Conservation (phyloP, 768 basidiomycete genomes). For the Macrolepiota albuminosa region DNA sequence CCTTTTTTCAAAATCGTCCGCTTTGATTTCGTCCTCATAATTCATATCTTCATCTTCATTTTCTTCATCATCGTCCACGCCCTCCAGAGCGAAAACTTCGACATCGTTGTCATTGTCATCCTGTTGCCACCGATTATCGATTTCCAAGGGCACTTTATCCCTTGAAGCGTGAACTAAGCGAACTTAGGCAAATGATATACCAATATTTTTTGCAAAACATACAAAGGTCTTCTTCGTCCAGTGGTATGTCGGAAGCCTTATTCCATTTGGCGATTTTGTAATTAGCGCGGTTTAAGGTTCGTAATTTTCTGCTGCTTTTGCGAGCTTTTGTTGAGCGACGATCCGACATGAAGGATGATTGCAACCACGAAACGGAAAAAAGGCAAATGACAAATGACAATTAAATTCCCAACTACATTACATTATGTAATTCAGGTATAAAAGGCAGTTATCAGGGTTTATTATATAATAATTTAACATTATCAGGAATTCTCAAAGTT, state of each 20-base stretch:
- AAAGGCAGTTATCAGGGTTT: too few relatives aligned
- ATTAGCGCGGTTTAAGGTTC: conserved; percentile 46
- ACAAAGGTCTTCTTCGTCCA: conserved; percentile 82
- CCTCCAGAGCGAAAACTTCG: conserved; percentile 75
- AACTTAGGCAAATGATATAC: conserved; percentile 2
- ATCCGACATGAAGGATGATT: conserved; percentile 36
- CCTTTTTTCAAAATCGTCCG: conserved; percentile 15
- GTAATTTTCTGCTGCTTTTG: conserved; percentile 32
- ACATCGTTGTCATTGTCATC: conserved; percentile 64
- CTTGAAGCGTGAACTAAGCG: conserved; percentile 62
- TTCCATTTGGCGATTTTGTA: conserved; percentile 64
- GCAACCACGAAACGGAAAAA: not conserved
- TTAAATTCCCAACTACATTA: too few relatives aligned
- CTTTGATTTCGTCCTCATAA: conserved; percentile 31
- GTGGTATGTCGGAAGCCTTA: conserved; percentile 57
- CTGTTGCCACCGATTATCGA: conserved; percentile 33
- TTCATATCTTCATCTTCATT: conserved; percentile 28
- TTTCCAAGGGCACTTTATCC: conserved; percentile 76
- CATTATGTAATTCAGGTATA: too few relatives aligned
- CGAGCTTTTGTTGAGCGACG: conserved; percentile 37
- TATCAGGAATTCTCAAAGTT: too few relatives aligned
- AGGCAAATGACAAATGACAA: too few relatives aligned
- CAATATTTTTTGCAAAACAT: conserved; percentile 22
- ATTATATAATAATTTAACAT: too few relatives aligned
- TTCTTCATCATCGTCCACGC: conserved; percentile 46